Conservation (phyloP, 352 stramenopile species). For the Phytophthora aleatoria region DNA sequence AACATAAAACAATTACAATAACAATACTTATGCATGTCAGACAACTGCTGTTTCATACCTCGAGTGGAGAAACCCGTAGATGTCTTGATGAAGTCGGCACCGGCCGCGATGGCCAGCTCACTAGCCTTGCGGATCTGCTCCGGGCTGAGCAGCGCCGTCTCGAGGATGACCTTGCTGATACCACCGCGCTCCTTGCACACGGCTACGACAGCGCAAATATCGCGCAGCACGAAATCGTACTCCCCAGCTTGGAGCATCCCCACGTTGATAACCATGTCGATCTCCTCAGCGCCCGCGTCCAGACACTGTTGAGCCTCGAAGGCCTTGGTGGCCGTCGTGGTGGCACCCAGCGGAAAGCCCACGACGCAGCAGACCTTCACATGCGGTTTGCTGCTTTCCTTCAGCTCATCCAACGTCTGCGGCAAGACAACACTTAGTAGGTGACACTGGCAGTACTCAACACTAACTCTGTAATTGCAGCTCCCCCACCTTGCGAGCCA, state of each 20-base stretch:
- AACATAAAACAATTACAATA: neutral
- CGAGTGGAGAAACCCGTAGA: constrained; percentile 87
- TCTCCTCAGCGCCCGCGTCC: constrained; percentile 77
- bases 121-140: constrained; percentile 77
- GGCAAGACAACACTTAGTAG: neutral
- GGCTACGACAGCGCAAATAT: constrained; percentile 70
- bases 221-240: constrained; percentile 75
- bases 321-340: constrained; percentile 61
- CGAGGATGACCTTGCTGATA: constrained; percentile 85
- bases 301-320: constrained; percentile 76
- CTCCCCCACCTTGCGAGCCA: constrained; percentile 53
- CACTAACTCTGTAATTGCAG: neutral
- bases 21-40: neutral
- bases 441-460: neutral
- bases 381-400: constrained; percentile 37
- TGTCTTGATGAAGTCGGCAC: constrained; percentile 89
- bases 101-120: constrained; percentile 65
- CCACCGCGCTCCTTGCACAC: constrained; percentile 68
- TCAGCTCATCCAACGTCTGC: constrained; percentile 52
- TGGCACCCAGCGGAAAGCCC: constrained; percentile 79
- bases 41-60: constrained; percentile 20
- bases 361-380: constrained; percentile 88
- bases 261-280: constrained; percentile 90
- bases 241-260: constrained; percentile 64
- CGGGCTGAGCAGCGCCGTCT: constrained; percentile 75